A percentile compares a stretch with the other conserved stretches of the same genome.
Evolutionary conservation across 257 asterid species (phyloP).

Genomic region (Lycium barbarum): DNA sequence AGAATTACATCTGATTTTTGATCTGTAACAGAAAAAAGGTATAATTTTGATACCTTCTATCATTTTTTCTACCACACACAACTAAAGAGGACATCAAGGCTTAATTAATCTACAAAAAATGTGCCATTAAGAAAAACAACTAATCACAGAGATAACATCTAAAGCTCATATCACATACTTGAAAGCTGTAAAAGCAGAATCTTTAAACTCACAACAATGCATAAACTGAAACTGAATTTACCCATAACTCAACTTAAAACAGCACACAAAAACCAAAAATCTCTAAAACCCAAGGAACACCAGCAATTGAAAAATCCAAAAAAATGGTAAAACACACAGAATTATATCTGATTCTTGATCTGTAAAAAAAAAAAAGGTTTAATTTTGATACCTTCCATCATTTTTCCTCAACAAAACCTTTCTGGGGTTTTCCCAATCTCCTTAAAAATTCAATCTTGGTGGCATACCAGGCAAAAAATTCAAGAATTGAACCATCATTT

Average conservation of each 20-base stretch:
- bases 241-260: conserved; percentile 5
- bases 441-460: background rate
- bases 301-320: background rate
- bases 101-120: background rate
- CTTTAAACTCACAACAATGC: background rate
- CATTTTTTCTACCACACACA: background rate
- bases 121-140: background rate
- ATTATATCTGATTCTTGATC: background rate
- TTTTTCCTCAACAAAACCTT: background rate
- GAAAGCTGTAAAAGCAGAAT: background rate
- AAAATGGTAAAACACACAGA: background rate
- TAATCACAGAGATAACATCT: background rate
- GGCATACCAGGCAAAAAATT: background rate
- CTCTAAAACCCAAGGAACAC: background rate
- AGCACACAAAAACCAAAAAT: background rate
- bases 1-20: background rate
- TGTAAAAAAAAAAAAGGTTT: background rate
- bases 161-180: background rate
- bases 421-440: background rate
- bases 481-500: conserved; percentile 16
- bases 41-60: conserved; percentile 24
- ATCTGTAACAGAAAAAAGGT: background rate
- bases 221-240: background rate
- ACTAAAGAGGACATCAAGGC: conserved; percentile 6
- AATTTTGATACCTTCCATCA: conserved; percentile 25